These are phyloP conservation scores for Retiboletus flavoniger DNA, from an alignment of 1,284 basidiomycete species.

Conservation along the genomic window DNA sequence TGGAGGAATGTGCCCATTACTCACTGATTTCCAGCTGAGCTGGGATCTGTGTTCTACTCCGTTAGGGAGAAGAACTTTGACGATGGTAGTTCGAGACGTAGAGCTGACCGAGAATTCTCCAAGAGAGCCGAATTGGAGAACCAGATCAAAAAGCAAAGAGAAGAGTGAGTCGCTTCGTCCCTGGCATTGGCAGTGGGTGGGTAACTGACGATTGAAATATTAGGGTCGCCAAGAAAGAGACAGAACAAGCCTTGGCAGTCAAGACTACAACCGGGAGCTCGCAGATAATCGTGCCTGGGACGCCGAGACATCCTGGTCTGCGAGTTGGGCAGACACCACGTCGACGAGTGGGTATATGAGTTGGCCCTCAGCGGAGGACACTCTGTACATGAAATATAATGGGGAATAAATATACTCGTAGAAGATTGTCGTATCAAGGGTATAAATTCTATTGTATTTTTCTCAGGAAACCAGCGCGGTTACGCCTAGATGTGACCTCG, in stretches of 20 bases:
- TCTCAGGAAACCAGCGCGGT: slow-evolving; percentile 15
- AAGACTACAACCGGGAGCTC: slow-evolving; percentile 60
- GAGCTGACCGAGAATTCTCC: slow-evolving; percentile 85
- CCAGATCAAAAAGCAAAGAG: slow-evolving; percentile 84
- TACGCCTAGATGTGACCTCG: slow-evolving; percentile 10
- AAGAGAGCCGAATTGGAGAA: slow-evolving; percentile 87
- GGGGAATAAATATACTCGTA: slow-evolving; percentile 3
- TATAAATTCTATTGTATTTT: slow-evolving; percentile 2
- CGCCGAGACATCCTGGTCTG: slow-evolving; percentile 72
- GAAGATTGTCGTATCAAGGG: background rate
- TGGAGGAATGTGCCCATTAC: background rate
- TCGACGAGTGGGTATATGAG: slow-evolving; percentile 49
- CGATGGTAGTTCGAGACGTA: slow-evolving; percentile 68
- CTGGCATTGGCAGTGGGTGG: background rate
- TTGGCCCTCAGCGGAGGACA: background rate
- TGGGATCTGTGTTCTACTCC: slow-evolving; percentile 93
- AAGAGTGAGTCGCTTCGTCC: slow-evolving; percentile 60
- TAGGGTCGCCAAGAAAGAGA: slow-evolving; percentile 63
- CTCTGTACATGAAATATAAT: background rate
- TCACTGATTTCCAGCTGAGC: slow-evolving; percentile 62
- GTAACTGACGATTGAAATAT: slow-evolving; percentile 6
- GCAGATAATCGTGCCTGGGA: slow-evolving; percentile 77
- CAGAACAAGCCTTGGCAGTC: slow-evolving; percentile 61
- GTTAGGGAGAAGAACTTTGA: slow-evolving; percentile 96
- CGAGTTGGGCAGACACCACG: slow-evolving; percentile 64